phyloP scores from a whole-genome alignment of 768 basidiomycete species.

The Fistulinella prunicolor region DNA sequence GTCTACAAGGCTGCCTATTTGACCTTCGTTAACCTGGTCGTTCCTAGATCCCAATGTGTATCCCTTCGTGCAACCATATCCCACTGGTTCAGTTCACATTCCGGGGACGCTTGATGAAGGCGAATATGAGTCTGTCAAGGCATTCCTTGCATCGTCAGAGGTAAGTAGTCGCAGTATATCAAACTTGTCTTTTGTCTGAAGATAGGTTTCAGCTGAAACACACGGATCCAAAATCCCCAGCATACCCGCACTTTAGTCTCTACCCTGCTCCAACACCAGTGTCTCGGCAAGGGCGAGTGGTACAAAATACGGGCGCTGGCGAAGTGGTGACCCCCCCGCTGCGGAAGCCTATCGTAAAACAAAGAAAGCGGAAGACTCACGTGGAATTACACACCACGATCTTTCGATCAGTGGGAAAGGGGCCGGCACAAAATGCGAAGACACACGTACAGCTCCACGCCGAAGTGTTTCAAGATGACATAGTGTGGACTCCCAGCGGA shows the following conservation, averaged over 20 bases:
- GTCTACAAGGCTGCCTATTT: constrained; percentile 2
- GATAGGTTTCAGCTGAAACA: background rate
- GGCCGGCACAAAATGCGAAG: constrained; percentile 18
- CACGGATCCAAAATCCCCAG: constrained; percentile 1
- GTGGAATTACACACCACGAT: constrained; percentile 17
- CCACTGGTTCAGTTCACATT: background rate
- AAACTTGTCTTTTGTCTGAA: constrained; percentile 4
- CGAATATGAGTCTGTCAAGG: background rate
- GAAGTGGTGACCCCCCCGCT: background rate
- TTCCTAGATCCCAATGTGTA: constrained; percentile 15
- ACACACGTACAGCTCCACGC: constrained; percentile 36
- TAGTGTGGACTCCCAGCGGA: constrained; percentile 32
- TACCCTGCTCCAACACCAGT: constrained; percentile 9
- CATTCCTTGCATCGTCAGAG: constrained; percentile 9
- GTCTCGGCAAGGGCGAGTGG: background rate
- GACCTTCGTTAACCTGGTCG: background rate
- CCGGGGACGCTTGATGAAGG: constrained; percentile 9
- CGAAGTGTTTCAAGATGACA: constrained; percentile 30
- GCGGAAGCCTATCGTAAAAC: background rate
- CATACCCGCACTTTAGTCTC: constrained; percentile 27
- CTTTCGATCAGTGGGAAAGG: constrained; percentile 11
- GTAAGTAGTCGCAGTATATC: constrained; percentile 1
- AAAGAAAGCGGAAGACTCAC: constrained; percentile 21
- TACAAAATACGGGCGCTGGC: background rate
- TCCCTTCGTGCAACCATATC: constrained; percentile 17